These are phyloP conservation scores for Phytophthora aleatoria DNA, from an alignment of 352 stramenopile genomes.

Conservation along the genomic window DNA sequence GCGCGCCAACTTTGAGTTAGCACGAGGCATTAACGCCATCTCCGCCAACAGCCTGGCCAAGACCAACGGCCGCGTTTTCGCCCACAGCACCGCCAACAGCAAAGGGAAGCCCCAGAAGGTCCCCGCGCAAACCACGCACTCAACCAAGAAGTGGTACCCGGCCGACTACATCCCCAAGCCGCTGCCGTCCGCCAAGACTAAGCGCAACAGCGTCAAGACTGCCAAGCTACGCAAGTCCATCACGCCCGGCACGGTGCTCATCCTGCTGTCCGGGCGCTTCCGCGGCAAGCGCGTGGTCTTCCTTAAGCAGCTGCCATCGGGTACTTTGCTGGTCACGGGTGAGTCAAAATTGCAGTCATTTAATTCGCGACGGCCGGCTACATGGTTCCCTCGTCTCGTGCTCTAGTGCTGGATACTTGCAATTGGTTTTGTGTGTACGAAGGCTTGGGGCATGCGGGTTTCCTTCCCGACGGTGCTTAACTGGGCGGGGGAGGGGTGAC, in stretches of 20 bases:
- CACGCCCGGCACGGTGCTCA: conserved; percentile 96
- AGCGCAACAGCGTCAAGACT: conserved; percentile 84
- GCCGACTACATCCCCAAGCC: conserved; percentile 69
- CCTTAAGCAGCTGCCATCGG: conserved; percentile 97
- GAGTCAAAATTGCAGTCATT: not conserved
- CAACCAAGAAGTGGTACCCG: conserved; percentile 86
- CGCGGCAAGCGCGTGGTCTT: conserved; percentile 98
- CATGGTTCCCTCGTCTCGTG: too few species aligned
- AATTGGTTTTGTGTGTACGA: too few species aligned
- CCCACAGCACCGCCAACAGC: conserved; percentile 31
- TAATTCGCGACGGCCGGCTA: not conserved
- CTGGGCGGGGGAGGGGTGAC: conserved; percentile 5
- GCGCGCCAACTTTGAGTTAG: conserved; percentile 67
- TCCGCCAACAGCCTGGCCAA: conserved; percentile 66
- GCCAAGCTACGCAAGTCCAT: conserved; percentile 95
- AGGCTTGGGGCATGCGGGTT: too few species aligned
- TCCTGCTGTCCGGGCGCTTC: conserved; percentile 97
- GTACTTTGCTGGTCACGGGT: conserved; percentile 96
- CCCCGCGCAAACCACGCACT: conserved; percentile 81
- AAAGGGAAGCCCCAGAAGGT: conserved; percentile 24
- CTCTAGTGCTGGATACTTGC: too few species aligned
- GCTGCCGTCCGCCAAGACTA: conserved; percentile 67
- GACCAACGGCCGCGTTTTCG: conserved; percentile 63
- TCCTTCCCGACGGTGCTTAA: too few species aligned
- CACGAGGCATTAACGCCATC: conserved; percentile 79